Percentiles rank a stretch among this genome's conserved stretches.
phyloP scores from a whole-genome alignment of 164 flowering plant species.

The Stephania yunnanensis region DNA sequence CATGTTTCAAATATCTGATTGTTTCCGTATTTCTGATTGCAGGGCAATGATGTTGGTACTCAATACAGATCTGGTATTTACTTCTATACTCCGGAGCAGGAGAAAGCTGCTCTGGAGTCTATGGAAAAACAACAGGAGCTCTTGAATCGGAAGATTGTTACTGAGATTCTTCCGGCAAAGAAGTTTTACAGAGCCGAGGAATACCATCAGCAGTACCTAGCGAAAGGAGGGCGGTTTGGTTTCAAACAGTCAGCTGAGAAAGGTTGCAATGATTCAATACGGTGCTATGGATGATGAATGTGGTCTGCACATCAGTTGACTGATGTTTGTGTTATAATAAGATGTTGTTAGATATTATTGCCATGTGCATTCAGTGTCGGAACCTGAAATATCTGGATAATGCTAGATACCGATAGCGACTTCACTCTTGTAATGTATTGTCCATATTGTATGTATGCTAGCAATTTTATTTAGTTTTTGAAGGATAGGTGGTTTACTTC shows the following conservation, averaged over 20 bases:
- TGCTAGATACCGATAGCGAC: neutral
- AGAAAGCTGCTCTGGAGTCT: conserved; percentile 62
- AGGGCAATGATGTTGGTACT: conserved; percentile 90
- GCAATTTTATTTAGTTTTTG: no score
- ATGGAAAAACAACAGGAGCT: conserved; percentile 56
- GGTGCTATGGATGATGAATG: conserved; percentile 55
- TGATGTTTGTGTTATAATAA: neutral
- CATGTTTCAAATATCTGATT: neutral
- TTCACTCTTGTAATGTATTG: neutral
- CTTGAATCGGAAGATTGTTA: conserved; percentile 63
- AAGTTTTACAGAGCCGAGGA: conserved; percentile 90
- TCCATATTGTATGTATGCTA: no score
- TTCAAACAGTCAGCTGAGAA: conserved; percentile 62
- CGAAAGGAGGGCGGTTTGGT: conserved; percentile 83
- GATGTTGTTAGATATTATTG: neutral
- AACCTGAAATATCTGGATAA: neutral
- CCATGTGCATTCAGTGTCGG: neutral
- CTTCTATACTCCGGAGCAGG: conserved; percentile 83
- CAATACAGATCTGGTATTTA: conserved; percentile 95
- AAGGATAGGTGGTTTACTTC: no score
- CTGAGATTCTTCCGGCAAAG: conserved; percentile 87
- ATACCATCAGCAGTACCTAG: conserved; percentile 89
- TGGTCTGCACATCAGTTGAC: neutral
- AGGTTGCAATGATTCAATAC: conserved; percentile 80
- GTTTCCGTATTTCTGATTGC: conserved; percentile 4